Conservation (phyloP, 768 basidiomycete genomes). For the Leccinellum rugosiceps region DNA sequence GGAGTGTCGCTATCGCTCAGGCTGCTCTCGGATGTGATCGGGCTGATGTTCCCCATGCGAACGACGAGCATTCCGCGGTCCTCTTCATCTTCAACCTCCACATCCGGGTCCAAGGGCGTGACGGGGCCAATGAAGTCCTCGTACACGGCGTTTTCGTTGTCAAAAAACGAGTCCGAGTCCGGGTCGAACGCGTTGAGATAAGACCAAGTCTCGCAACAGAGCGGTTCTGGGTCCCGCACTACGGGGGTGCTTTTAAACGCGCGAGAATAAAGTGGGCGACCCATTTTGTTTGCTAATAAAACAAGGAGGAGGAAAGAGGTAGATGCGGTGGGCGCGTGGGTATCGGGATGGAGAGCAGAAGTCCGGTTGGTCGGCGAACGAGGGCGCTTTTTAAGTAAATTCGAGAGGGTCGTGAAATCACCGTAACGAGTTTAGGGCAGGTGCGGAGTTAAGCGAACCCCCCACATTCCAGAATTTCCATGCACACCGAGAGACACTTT, state of each 20-base stretch:
- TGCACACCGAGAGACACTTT: no score
- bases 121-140: slow-evolving; percentile 61
- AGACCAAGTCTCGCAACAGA: slow-evolving; percentile 57
- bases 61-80: slow-evolving; percentile 32
- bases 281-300: slow-evolving; percentile 42
- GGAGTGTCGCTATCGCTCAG: slow-evolving; percentile 49
- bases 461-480: no score
- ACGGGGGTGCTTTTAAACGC: slow-evolving; percentile 36
- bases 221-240: slow-evolving; percentile 44
- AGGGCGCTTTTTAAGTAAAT: slow-evolving; percentile 15
- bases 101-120: slow-evolving; percentile 2
- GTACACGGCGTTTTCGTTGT: slow-evolving; percentile 51
- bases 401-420: not conserved
- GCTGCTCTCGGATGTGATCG: slow-evolving; percentile 40
- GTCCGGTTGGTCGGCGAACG: not conserved
- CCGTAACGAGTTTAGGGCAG: slow-evolving; percentile 31
- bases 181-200: slow-evolving; percentile 69
- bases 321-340: slow-evolving; percentile 1
- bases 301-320: slow-evolving; percentile 15
- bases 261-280: slow-evolving; percentile 57
- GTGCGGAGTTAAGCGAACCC: slow-evolving; percentile 29
- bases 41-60: slow-evolving; percentile 33
- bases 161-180: slow-evolving; percentile 76
- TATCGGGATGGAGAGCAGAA: slow-evolving; percentile 4
- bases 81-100: slow-evolving; percentile 22